Conservation (phyloP, 2,329 filamentous ascomycete species). For the Dactylellina sp. region DNA sequence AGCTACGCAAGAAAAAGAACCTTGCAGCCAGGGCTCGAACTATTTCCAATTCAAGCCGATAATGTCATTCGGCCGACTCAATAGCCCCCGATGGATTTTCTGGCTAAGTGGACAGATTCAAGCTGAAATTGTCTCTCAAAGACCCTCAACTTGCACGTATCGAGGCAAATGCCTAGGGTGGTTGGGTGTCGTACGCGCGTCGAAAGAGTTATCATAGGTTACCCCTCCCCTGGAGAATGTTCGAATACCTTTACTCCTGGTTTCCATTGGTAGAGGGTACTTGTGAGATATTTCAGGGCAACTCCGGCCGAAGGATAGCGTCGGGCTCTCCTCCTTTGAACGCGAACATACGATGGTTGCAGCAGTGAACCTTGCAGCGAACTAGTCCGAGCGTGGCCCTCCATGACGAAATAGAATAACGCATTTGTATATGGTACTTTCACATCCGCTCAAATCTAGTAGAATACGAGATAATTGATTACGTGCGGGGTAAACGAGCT, state of each 20-base stretch:
- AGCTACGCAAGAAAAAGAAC: constrained; percentile 9
- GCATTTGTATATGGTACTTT: constrained; percentile 9
- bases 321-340: constrained; percentile 12
- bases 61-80: constrained; percentile 7
- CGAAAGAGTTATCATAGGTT: constrained; percentile 2
- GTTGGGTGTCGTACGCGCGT: constrained; percentile 36
- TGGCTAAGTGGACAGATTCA: not conserved
- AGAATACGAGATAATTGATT: not conserved
- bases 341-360: constrained; percentile 14
- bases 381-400: not conserved
- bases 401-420: constrained; percentile 28
- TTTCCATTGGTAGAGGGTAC: constrained; percentile 10
- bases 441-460: constrained; percentile 1
- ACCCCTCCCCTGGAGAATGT: not conserved
- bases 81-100: not conserved
- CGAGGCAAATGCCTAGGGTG: constrained; percentile 8
- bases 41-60: not conserved
- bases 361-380: not conserved
- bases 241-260: not conserved
- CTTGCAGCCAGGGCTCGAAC: constrained; percentile 7
- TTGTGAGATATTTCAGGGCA: constrained; percentile 1
- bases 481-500: constrained; percentile 21
- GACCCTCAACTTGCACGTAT: constrained; percentile 13
- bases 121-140: constrained; percentile 35
- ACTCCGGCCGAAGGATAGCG: constrained; percentile 25